phyloP scores from a whole-genome alignment of 768 basidiomycete species.

The Collybia sp. region DNA sequence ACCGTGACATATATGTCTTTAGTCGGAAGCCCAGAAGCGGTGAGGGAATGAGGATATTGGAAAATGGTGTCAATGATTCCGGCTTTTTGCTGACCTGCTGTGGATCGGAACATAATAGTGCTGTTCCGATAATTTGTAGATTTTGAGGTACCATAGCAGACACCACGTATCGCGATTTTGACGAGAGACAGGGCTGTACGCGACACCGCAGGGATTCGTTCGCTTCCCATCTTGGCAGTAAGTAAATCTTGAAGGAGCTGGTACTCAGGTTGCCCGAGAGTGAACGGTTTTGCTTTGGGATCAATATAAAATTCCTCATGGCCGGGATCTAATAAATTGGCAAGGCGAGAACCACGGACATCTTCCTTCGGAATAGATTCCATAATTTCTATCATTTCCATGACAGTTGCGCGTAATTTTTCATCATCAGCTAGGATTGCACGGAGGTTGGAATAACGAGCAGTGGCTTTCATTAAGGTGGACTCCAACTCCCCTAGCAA shows the following conservation, averaged over 20 bases:
- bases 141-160: slow-evolving; percentile 6
- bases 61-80: slow-evolving; percentile 5
- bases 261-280: not conserved
- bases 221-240: not conserved
- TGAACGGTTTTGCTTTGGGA: not conserved
- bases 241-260: not conserved
- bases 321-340: slow-evolving; percentile 4
- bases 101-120: slow-evolving; percentile 5
- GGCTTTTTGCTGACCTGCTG: not conserved
- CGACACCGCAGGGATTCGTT: not conserved
- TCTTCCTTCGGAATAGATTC: slow-evolving; percentile 11
- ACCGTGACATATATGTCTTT: slow-evolving; percentile 4
- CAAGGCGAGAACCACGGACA: slow-evolving; percentile 6
- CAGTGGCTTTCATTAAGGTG: slow-evolving; percentile 8
- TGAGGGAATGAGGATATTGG: not conserved
- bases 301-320: not conserved
- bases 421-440: slow-evolving; percentile 8
- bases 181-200: slow-evolving; percentile 1
- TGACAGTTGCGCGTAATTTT: not conserved
- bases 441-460: slow-evolving; percentile 8
- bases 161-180: slow-evolving; percentile 4
- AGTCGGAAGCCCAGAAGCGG: not conserved
- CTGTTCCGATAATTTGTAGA: slow-evolving; percentile 8
- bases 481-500: slow-evolving; percentile 14
- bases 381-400: slow-evolving; percentile 5